Evolutionary conservation across 192 early-diverging fungal species (phyloP), one percentile per base, ranked within the genome.

Genomic region (Gigaspora rosea): DNA sequence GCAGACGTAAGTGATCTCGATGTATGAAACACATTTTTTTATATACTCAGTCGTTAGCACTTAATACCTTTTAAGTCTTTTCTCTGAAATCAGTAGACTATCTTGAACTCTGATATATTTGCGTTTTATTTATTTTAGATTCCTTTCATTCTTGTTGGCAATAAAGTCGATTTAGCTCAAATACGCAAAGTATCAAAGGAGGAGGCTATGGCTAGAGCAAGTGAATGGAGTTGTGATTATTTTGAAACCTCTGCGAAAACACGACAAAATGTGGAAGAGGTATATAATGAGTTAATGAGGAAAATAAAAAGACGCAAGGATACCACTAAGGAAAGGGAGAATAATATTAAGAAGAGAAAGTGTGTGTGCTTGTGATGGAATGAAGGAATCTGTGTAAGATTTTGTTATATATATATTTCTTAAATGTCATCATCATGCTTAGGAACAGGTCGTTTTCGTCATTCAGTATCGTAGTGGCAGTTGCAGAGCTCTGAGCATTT

Each of bases 101-200:
- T 15, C 12, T 54, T 54, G 16, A 54, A 54, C 1, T 5, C 18
- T 56, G 18, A 18, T 18, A 54, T 54, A 16, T 71, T 58, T 35
- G 12, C 59, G 20, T 73, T 59, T 54, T 18, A 22, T 4, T 46
- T 10, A 22, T 46, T 46, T 18, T 61, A 84, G 81, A 86, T 95
- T 68, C 94, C 94, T 10, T 94, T 95, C 67, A 88, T 95, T 54
- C 82, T 95, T 15, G 91, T 94, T 12, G 94, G 94, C 57, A 95
- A 95, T 84, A 95, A 92, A 78, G 85, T 82, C 8, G 91, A 92
- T 79, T 80, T 92, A 77, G 82, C 75, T 0, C 83, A 88, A 61
- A 75, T 86, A 13, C 86, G 92, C 22, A 90, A 90, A 78, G 91
- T 93, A 15, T 78, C 86, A 22, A 68, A 85, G 7, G 80, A 82